Percentiles rank a stretch among this genome's conserved stretches.
Evolutionary conservation across 192 early-diverging fungal genomes (phyloP).

Genomic region (Funneliformis geosporum): DNA sequence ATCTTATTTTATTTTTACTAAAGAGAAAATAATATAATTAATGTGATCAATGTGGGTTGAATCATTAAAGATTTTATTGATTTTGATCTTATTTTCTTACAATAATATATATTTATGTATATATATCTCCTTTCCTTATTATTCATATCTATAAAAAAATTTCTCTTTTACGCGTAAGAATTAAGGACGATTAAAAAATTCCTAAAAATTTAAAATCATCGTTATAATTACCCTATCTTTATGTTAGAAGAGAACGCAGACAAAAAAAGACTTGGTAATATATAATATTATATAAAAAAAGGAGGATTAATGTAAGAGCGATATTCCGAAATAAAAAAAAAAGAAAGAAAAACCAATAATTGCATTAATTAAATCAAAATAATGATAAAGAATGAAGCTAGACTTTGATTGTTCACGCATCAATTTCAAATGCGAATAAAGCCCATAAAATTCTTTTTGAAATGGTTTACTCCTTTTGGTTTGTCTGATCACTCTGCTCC

Average conservation of each 20-base stretch:
- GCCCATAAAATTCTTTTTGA: neutral
- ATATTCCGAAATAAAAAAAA: neutral
- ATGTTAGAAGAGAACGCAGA: neutral
- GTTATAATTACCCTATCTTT: neutral
- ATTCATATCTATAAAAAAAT: no score
- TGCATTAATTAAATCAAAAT: neutral
- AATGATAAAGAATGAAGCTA: neutral
- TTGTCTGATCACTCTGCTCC: neutral
- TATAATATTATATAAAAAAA: neutral
- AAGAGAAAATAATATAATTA: no score
- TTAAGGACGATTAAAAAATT: no score
- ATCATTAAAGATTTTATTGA: no score
- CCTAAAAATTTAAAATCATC: neutral
- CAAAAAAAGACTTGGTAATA: neutral
- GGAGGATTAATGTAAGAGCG: neutral
- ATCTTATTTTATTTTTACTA: no score
- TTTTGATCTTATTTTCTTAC: no score
- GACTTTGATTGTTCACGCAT: neutral
- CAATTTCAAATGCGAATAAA: neutral
- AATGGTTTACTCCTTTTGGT: neutral
- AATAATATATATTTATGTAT: no score
- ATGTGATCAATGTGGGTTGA: no score
- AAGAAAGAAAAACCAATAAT: neutral
- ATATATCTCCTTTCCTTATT: no score
- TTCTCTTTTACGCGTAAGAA: no score